A percentile compares a stretch with the other conserved stretches of the same genome.
phyloP scores from a whole-genome alignment of 2,329 filamentous ascomycete species.

The Monilinia fructicola region DNA sequence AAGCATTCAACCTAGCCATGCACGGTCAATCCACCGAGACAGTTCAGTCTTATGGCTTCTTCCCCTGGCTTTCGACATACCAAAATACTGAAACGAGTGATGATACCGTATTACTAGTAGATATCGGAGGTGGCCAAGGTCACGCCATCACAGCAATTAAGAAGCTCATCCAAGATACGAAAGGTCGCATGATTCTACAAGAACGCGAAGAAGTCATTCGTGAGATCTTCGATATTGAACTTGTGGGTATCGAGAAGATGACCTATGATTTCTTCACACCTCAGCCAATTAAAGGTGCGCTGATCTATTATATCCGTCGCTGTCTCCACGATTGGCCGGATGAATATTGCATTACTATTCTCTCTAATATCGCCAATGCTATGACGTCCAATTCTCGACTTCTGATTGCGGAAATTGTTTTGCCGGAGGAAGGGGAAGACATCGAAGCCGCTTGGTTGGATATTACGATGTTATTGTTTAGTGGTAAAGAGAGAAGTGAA shows the following conservation, averaged over 20 bases:
- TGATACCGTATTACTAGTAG: not conserved
- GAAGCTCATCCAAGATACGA: not conserved
- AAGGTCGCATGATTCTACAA: not conserved
- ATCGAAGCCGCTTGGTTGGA: not conserved
- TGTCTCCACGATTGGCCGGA: not conserved
- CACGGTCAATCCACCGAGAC: not conserved
- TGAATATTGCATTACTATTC: not conserved
- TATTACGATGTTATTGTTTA: not conserved
- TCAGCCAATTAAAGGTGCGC: not conserved
- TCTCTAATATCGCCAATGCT: not conserved
- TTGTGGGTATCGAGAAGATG: not conserved
- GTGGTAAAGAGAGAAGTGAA: too few species aligned
- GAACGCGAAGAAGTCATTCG: not conserved
- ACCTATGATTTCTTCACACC: not conserved
- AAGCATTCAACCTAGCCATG: too few species aligned
- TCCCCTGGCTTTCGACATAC: not conserved
- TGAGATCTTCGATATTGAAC: not conserved
- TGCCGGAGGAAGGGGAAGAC: not conserved
- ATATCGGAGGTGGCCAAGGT: not conserved
- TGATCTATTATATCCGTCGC: not conserved
- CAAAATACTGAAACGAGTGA: not conserved
- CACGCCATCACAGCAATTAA: not conserved
- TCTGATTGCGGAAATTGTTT: not conserved
- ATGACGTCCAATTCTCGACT: not conserved
- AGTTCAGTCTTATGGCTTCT: not conserved